phyloP scores from a whole-genome alignment of 352 stramenopile species.

The Globisporangium lucens region DNA sequence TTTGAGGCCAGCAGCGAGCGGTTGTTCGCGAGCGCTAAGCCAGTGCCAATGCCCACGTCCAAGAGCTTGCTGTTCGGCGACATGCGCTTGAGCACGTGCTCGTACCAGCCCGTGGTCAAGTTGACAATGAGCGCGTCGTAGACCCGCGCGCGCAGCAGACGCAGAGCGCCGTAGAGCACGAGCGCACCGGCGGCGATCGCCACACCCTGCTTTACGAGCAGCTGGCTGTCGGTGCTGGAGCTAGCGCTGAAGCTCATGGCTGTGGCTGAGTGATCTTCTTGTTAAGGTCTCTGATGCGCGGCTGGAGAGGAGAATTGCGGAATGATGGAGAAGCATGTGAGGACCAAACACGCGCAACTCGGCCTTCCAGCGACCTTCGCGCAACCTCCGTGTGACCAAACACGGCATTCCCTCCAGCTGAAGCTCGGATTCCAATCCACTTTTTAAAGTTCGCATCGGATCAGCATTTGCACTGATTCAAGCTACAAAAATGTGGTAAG shows the following conservation, averaged over 20 bases:
- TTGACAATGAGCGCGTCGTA: conserved; percentile 89
- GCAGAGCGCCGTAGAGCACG: conserved; percentile 50
- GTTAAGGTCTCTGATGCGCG: neutral
- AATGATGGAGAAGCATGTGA: neutral
- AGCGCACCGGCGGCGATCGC: conserved; percentile 23
- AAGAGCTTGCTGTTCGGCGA: conserved; percentile 56
- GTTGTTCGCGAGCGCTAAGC: conserved; percentile 65
- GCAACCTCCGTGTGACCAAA: conserved; percentile 4
- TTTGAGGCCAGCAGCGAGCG: conserved; percentile 59
- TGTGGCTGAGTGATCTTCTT: neutral
- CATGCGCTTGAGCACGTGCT: conserved; percentile 67
- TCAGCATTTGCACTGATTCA: neutral
- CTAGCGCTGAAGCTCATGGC: conserved; percentile 9
- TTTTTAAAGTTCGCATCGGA: neutral
- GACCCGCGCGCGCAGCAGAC: conserved; percentile 62
- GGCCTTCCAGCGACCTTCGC: conserved; percentile 8
- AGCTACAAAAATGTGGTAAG: neutral
- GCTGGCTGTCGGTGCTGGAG: neutral
- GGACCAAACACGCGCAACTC: conserved; percentile 4
- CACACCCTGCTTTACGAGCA: conserved; percentile 17
- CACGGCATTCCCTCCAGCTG: neutral
- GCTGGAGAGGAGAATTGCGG: neutral
- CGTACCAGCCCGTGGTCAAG: conserved; percentile 90
- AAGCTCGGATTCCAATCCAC: neutral
- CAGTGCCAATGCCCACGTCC: conserved; percentile 90